Percentiles rank a stretch among this genome's conserved stretches.
Conservation (phyloP, 768 basidiomycete species). For the Hemileccinum impolitum region DNA sequence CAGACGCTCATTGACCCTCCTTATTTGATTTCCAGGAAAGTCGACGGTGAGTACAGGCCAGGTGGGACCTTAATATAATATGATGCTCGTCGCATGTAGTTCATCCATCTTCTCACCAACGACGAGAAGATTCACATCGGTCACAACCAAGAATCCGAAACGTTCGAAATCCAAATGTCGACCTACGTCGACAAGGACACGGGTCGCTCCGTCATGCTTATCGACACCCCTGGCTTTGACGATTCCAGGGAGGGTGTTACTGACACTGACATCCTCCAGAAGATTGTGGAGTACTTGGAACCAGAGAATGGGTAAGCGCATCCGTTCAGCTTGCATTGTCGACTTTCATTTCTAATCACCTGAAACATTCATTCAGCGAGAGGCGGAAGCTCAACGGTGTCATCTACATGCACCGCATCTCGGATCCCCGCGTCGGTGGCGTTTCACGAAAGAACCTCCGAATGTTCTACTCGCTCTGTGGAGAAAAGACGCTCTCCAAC, state of each 20-base stretch:
- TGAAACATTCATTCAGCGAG: not conserved
- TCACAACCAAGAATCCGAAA: conserved; percentile 8
- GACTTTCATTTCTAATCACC: not conserved
- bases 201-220: conserved; percentile 8
- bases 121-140: conserved; percentile 8
- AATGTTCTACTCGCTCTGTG: conserved; percentile 46
- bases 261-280: conserved; percentile 21
- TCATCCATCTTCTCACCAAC: conserved; percentile 5
- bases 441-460: conserved; percentile 40
- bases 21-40: not conserved
- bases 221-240: no score
- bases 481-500: conserved; percentile 37
- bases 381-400: no score
- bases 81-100: not conserved
- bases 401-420: no score
- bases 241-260: conserved; percentile 12
- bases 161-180: conserved; percentile 3
- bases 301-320: not conserved
- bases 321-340: not conserved
- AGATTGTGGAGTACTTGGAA: conserved; percentile 8
- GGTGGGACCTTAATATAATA: not conserved
- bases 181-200: not conserved
- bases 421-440: conserved; percentile 41
- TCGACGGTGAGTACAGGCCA: conserved; percentile 4
- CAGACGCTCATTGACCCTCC: not conserved